Percentiles rank a stretch among this genome's conserved stretches.
These are phyloP conservation scores for Capsicum pubescens DNA, from an alignment of 257 asterid genomes.

Conservation along the genomic window DNA sequence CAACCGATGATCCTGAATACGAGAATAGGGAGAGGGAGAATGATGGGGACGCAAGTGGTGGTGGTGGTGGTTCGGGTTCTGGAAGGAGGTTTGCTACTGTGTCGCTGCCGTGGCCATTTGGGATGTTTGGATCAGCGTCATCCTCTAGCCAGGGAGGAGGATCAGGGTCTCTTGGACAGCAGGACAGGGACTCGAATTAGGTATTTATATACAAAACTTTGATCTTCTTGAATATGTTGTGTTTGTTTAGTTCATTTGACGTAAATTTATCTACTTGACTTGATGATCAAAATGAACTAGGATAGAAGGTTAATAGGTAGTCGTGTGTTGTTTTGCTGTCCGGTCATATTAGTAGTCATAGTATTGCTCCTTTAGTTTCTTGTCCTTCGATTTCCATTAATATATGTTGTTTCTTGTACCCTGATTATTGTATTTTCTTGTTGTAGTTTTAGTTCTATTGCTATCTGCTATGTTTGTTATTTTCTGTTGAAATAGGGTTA, in stretches of 20 bases:
- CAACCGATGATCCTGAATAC: conserved; percentile 81
- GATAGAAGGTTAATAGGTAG: no score
- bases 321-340: no score
- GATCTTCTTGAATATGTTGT: neutral
- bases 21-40: conserved; percentile 46
- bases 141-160: conserved; percentile 52
- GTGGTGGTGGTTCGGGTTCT: conserved; percentile 31
- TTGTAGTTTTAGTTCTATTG: no score
- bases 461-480: no score
- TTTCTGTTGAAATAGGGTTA: neutral
- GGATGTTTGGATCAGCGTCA: conserved; percentile 51
- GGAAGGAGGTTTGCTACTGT: conserved; percentile 56
- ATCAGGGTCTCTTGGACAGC: conserved; percentile 40
- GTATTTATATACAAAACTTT: neutral
- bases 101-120: conserved; percentile 54
- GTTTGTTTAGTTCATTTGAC: neutral
- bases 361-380: no score
- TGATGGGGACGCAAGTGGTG: conserved; percentile 32
- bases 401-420: no score
- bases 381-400: no score
- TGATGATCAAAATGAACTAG: no score
- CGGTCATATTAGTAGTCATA: no score
- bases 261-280: neutral
- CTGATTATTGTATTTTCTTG: no score
- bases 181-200: conserved; percentile 37